Evolutionary conservation across 2,329 filamentous ascomycete genomes (phyloP).

Genomic region (Xylaria multiplex): DNA sequence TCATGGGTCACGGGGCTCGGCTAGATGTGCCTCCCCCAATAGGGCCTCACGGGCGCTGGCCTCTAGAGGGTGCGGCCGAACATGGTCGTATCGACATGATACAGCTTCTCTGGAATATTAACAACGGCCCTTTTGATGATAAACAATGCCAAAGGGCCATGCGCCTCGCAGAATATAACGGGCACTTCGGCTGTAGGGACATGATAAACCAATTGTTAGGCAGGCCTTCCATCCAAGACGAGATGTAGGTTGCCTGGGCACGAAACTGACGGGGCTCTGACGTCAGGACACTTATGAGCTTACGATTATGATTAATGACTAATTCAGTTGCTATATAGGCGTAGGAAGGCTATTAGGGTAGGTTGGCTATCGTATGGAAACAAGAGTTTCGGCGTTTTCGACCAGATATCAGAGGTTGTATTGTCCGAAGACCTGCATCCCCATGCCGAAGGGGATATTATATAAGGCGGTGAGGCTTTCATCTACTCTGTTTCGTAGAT

Average conservation of each 20-base stretch:
- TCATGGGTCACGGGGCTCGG: not conserved
- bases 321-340: not conserved
- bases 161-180: conserved; percentile 4
- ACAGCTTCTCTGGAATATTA: conserved; percentile 16
- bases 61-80: conserved; percentile 21
- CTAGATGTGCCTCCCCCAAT: not conserved
- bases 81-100: conserved; percentile 25
- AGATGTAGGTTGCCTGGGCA: not conserved
- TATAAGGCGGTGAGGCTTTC: too few relatives aligned
- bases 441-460: too few relatives aligned
- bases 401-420: too few relatives aligned
- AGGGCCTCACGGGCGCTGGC: conserved; percentile 10
- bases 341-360: too few relatives aligned
- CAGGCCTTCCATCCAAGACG: not conserved
- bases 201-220: conserved; percentile 15
- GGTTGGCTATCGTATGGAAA: too few relatives aligned
- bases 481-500: too few relatives aligned
- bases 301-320: not conserved
- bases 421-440: too few relatives aligned
- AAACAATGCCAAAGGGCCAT: conserved; percentile 13
- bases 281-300: not conserved
- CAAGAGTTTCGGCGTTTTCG: too few relatives aligned
- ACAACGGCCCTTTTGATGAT: not conserved
- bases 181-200: conserved; percentile 17
- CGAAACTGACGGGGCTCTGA: not conserved